These are phyloP conservation scores for Macrophomina pseudophaseolina DNA, from an alignment of 2,329 filamentous ascomycete species.

Conservation along the genomic window DNA sequence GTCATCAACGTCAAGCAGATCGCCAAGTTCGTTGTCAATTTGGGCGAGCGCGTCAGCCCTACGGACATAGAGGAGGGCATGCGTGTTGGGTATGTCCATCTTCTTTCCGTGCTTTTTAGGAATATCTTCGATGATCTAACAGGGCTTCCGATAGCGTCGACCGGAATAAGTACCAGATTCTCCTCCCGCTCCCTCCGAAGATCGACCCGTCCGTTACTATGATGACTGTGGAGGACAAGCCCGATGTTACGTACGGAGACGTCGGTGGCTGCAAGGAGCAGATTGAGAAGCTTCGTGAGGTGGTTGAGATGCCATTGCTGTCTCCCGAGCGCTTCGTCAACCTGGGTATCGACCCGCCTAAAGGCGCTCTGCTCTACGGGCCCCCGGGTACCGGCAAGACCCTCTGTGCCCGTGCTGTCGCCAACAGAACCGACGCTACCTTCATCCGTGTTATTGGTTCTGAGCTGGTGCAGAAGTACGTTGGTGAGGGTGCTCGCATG, in stretches of 20 bases:
- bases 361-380: conserved; percentile 94
- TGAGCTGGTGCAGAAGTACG: conserved; percentile 98
- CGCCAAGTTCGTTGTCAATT: conserved; percentile 97
- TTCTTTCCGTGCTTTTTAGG: background rate
- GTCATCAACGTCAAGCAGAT: conserved; percentile 99
- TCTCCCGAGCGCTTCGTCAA: conserved; percentile 97
- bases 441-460: conserved; percentile 99
- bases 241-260: conserved; percentile 97
- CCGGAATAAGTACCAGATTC: conserved; percentile 98
- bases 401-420: conserved; percentile 93
- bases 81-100: conserved; percentile 75
- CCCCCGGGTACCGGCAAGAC: conserved; percentile 99
- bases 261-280: conserved; percentile 99
- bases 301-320: conserved; percentile 96
- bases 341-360: conserved; percentile 98
- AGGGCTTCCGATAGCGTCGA: conserved; percentile 67
- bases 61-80: conserved; percentile 99
- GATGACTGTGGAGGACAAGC: conserved; percentile 99
- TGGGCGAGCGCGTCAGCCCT: conserved; percentile 94
- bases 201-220: conserved; percentile 99
- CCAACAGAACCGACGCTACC: conserved; percentile 96
- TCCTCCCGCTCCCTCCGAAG: conserved; percentile 93
- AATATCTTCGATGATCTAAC: conserved; percentile 10
- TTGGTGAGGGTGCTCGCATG: conserved; percentile 97
- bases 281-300: conserved; percentile 97